Conservation (phyloP, 2,329 filamentous ascomycete genomes). For the Apiospora saccharicola region DNA sequence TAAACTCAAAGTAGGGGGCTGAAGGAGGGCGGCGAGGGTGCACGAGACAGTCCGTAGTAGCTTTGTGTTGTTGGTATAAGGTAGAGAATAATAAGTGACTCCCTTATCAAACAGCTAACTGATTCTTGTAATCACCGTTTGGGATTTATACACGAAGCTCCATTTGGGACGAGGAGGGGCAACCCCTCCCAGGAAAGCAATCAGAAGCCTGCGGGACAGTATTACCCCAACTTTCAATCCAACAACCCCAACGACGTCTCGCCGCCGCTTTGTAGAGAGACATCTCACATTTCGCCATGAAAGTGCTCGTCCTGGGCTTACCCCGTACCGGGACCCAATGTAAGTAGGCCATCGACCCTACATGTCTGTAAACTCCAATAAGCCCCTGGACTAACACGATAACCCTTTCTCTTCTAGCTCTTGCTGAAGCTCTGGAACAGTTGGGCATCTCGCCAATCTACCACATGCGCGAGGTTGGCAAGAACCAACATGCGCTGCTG, state of each 20-base stretch:
- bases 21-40: too few species aligned
- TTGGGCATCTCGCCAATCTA: conserved; percentile 43
- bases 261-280: too few species aligned
- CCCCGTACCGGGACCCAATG: conserved; percentile 45
- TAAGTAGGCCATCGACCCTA: conserved; percentile 28
- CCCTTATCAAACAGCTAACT: background rate
- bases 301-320: conserved; percentile 44
- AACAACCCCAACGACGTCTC: background rate
- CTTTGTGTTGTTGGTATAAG: too few species aligned
- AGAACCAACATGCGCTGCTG: conserved; percentile 42
- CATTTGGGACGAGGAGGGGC: too few species aligned
- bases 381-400: background rate
- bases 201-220: background rate
- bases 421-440: conserved; percentile 40
- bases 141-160: too few species aligned
- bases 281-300: conserved; percentile 32
- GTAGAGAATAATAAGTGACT: too few species aligned
- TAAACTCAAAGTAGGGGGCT: too few species aligned
- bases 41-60: too few species aligned
- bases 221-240: background rate
- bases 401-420: conserved; percentile 31
- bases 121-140: background rate
- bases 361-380: background rate
- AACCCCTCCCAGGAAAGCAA: too few species aligned
- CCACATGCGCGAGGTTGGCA: conserved; percentile 44